Percentiles rank a stretch among this genome's conserved stretches.
phyloP scores from a whole-genome alignment of 225 moss, liverwort and hornwort species.

The Bryum argenteum region DNA sequence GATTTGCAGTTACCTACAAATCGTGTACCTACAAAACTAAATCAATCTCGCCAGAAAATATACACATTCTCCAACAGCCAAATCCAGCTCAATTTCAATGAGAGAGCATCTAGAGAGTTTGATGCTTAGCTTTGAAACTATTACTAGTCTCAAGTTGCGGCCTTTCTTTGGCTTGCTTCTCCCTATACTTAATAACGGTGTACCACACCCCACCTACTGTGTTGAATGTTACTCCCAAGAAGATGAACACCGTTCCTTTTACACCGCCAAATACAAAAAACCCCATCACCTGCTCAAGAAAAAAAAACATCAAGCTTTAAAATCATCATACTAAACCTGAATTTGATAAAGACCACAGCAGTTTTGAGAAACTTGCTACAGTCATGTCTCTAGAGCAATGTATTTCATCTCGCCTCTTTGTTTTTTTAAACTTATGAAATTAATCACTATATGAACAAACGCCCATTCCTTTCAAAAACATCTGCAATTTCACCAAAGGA shows the following conservation, averaged over 20 bases:
- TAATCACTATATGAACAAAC: too few species aligned
- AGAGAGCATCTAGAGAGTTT: conserved; percentile 15
- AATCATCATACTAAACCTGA: not conserved
- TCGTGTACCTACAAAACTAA: too few species aligned
- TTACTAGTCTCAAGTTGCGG: conserved; percentile 34
- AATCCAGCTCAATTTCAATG: not conserved
- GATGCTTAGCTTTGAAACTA: conserved; percentile 37
- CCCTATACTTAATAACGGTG: conserved; percentile 52
- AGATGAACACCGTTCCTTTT: conserved; percentile 57
- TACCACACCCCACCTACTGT: conserved; percentile 67
- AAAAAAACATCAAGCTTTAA: conserved; percentile 19
- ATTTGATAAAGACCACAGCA: too few species aligned
- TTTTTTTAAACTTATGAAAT: too few species aligned
- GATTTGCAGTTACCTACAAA: too few species aligned
- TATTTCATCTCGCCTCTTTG: too few species aligned
- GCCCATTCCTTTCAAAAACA: too few species aligned
- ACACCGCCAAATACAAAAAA: conserved; percentile 70
- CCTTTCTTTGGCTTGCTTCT: conserved; percentile 46
- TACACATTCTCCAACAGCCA: too few species aligned
- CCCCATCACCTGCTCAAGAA: conserved; percentile 48
- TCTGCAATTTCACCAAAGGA: too few species aligned
- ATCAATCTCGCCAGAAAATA: too few species aligned
- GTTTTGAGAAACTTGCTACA: too few species aligned
- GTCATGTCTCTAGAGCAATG: too few species aligned
- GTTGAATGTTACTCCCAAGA: conserved; percentile 61